Conservation (phyloP, 2,329 filamentous ascomycete genomes). For the Pezicula neosporulosa region DNA sequence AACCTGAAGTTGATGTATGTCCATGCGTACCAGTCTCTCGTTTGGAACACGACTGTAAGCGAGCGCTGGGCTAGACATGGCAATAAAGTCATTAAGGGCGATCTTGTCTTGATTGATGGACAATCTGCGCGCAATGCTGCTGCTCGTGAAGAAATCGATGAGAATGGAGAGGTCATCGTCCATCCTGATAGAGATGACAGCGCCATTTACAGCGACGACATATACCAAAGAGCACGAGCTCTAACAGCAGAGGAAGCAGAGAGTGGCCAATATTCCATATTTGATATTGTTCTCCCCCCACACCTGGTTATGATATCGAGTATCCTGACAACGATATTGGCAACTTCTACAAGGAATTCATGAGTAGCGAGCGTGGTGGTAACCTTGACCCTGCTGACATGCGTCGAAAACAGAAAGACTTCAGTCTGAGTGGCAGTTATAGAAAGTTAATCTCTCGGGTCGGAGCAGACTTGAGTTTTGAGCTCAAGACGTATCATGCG, state of each 20-base stretch:
- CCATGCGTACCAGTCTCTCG: conserved; percentile 90
- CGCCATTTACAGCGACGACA: conserved; percentile 47
- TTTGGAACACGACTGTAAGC: conserved; percentile 87
- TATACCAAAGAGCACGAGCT: conserved; percentile 66
- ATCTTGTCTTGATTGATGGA: conserved; percentile 49
- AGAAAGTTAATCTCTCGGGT: conserved; percentile 76
- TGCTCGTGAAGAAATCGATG: conserved; percentile 28
- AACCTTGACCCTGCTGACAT: conserved; percentile 79
- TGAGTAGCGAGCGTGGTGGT: conserved; percentile 76
- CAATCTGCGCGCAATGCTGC: conserved; percentile 10
- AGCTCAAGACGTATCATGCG: conserved; percentile 66
- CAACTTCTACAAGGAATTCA: conserved; percentile 82
- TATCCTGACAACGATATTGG: conserved; percentile 84
- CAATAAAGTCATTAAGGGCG: conserved; percentile 72
- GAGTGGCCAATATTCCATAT: conserved; percentile 74
- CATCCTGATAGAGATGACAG: conserved; percentile 55
- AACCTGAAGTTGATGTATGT: conserved; percentile 91
- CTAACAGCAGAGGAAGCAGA: conserved; percentile 75
- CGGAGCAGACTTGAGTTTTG: conserved; percentile 56
- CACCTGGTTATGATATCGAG: conserved; percentile 85
- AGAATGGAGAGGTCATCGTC: conserved; percentile 38
- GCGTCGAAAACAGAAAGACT: conserved; percentile 81
- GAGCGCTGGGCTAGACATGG: conserved; percentile 78
- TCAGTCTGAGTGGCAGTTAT: conserved; percentile 85
- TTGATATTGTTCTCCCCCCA: conserved; percentile 85